A percentile compares a stretch with the other conserved stretches of the same genome.
These are phyloP conservation scores for Grosmannia serpens DNA, from an alignment of 2,329 filamentous ascomycete species.

Conservation along the genomic window DNA sequence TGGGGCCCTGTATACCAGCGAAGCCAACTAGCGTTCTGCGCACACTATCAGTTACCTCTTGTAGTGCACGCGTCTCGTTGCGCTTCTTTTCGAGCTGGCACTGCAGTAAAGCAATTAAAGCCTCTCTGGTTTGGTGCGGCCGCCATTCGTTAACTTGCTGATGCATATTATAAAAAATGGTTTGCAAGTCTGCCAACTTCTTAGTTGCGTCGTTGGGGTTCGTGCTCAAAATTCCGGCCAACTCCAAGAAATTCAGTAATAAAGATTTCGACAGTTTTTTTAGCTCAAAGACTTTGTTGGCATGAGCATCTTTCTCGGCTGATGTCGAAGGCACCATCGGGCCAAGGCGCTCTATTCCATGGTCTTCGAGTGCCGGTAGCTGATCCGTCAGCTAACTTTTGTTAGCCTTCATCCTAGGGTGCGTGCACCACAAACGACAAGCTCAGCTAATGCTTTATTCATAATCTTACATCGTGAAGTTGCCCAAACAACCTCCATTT, in stretches of 20 bases:
- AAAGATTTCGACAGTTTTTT: conserved; percentile 74
- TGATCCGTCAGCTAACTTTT: conserved; percentile 42
- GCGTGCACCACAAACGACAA: background rate
- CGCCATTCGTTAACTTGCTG: conserved; percentile 90
- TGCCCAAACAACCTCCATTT: conserved; percentile 66
- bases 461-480: conserved; percentile 36
- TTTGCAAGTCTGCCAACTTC: conserved; percentile 69
- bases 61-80: conserved; percentile 60
- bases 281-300: conserved; percentile 55
- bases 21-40: conserved; percentile 61
- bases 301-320: conserved; percentile 33
- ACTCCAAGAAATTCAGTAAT: conserved; percentile 78
- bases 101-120: conserved; percentile 78
- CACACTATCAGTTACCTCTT: conserved; percentile 59
- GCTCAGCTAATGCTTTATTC: background rate
- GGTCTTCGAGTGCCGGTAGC: conserved; percentile 55
- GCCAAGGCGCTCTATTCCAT: conserved; percentile 56
- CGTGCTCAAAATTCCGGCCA: conserved; percentile 59
- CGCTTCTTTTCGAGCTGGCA: conserved; percentile 62
- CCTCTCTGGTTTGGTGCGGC: conserved; percentile 84
- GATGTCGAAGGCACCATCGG: conserved; percentile 31
- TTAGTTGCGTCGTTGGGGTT: conserved; percentile 51
- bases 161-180: conserved; percentile 81
- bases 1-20: conserved; percentile 34
- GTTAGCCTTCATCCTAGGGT: background rate